Evolutionary conservation across 1,284 basidiomycete genomes (phyloP), one percentile per base, ranked within the genome.

Genomic region (Kwoniella shivajii): DNA sequence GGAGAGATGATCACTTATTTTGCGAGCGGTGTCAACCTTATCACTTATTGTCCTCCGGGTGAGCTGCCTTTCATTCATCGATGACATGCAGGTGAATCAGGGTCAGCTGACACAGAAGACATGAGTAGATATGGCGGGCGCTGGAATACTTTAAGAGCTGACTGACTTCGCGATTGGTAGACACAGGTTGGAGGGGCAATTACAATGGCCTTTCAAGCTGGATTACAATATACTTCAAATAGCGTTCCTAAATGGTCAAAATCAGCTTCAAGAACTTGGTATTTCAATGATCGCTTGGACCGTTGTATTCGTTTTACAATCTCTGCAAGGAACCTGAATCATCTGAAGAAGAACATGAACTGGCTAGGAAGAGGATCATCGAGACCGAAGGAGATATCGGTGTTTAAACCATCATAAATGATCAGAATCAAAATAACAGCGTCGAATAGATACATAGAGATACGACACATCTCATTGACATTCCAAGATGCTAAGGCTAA

Each of bases 141-240:
- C 74, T 26, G 6, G 6, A 7, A n/a, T 34, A 14, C n/a, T 20
- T 9, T n/a, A 7, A 18, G 27, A 27, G 4, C 2, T 9, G 5
- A n/a, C 33, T 22, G 3, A 29, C 7, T 10, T 14, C 2, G 14
- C 16, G 7, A 9, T 11, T 38, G 16, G 4, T 22, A 54, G 52
- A 41, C 66, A 27, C 69, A 72, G 52, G 54, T 71, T 22, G 70
- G 67, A 4, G 68, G 65, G 13, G 64, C 71, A 14, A 59, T 75
- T 49, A 56, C 60, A 20, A 59, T 76, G 26, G 69, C 71, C 24
- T 68, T 75, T 2, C 71, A 74, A 56, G 73, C 71, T 10, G 73
- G 69, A 18, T 56, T 76, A 11, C 65, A 72, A 50, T 57, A 60
- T n/a, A 47, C 45, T 22, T 30, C 50, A 59, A 42, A 42, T 62